Base-by-base conservation (phyloP, 2,329 filamentous ascomycete species). In the Blumeria hordei region DNA sequence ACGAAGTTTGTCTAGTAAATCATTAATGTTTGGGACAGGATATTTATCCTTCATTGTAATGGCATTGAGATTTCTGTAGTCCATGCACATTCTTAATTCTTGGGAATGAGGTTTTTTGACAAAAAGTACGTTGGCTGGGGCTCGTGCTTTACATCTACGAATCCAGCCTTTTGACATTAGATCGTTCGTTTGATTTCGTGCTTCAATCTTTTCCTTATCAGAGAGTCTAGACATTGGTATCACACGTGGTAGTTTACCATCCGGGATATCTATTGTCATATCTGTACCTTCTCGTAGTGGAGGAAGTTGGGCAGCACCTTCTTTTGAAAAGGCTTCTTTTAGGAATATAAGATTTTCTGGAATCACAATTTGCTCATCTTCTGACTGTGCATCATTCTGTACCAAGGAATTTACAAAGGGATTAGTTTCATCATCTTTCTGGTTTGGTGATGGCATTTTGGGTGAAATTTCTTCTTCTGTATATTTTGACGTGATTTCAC, bases 11-110 rank as follows among this genome's bases (percentile, higher is more conserved):
- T 43, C 53, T 44, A 45, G 28, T 12, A 45, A 10, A 28, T 54
- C 36, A 33, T 16, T 32, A n/a, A 54, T 43, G 12, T 53, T n/a
- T 11, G 53, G 56, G 10, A 51, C 14, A 10, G 47, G 53, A 18
- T 57, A 57, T 28, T 50, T 50, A 21, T 50, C 47, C 21, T 50
- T 50, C n/a, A 14, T 50, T 14, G 47, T 50, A 16, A 50, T 50
- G 6, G 47, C 11, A 21, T 5, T 45, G 12, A 45, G 43, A 18
- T 45, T 45, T 45, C 43, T 45, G 16, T 14, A 45, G 32, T 50
- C 47, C 21, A 50, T 50, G 21, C 47, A 50, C 21, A 50, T 50
- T 35, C 49, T 37, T 4, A 52, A n/a, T 37, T 52, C 49, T 52
- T 52, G 36, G 6, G 49, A 52, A 18, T 37, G 32, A 52, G 49